Evolutionary conservation across 495 filamentous ascomycete genomes (phyloP).

Genomic region (Hypoxylon fuscum): DNA sequence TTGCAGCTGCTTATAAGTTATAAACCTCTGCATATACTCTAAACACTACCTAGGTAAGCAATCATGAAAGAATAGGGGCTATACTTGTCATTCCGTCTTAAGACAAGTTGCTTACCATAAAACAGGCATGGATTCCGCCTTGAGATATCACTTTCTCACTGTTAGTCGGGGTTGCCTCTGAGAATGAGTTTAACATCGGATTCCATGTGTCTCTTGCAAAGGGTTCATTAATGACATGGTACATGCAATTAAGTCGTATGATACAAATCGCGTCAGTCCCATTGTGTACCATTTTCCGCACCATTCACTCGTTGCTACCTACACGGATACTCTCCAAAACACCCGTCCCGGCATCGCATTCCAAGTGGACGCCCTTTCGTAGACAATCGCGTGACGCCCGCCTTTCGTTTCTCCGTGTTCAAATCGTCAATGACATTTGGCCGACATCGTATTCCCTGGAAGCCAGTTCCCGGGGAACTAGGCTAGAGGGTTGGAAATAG

Average conservation of each 20-base stretch:
- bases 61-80: too few relatives aligned
- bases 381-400: constrained; percentile 23
- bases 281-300: constrained; percentile 20
- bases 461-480: constrained; percentile 3
- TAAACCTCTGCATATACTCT: too few relatives aligned
- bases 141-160: too few relatives aligned
- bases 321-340: constrained; percentile 21
- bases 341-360: constrained; percentile 10
- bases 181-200: not conserved
- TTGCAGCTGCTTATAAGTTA: too few relatives aligned
- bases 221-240: constrained; percentile 38
- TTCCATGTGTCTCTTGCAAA: constrained; percentile 18
- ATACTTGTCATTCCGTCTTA: too few relatives aligned
- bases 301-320: constrained; percentile 21
- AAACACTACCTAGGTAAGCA: too few relatives aligned
- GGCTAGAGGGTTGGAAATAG: constrained; percentile 5
- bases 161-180: not conserved
- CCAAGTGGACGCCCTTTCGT: constrained; percentile 16
- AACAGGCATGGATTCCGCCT: too few relatives aligned
- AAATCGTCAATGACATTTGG: constrained; percentile 6
- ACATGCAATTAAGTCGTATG: constrained; percentile 42
- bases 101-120: too few relatives aligned
- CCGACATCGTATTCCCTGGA: constrained; percentile 9
- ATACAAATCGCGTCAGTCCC: constrained; percentile 41
- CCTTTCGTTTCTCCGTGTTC: not conserved